Base-by-base conservation (phyloP, 1,139 yeast species). In the Sugiyamaella xylanicola region DNA sequence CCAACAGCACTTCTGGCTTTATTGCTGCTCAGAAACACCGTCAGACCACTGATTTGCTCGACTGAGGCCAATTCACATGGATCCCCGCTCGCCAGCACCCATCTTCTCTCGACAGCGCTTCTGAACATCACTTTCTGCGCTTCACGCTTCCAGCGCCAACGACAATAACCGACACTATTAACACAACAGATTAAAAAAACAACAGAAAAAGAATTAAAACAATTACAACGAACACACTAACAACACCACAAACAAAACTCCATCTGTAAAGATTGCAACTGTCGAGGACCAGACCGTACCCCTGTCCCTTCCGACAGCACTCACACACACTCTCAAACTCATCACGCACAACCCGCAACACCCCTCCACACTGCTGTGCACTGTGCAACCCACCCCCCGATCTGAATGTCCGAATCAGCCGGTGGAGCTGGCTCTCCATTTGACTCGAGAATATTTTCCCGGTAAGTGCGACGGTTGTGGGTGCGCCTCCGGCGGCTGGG, bases 341-440 rank as follows among this genome's bases (percentile, higher is more conserved):
- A 9, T 25, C 29, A 5, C 29, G 5, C 8, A 25, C 29, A 5
- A 25, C 29, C 29, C 29, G 8, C 29, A n/a, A n/a, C 29, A 25
- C 29, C 29, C 29, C 8, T 5, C 29, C 29, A 25, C 29, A 25
- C 29, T n/a, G n/a, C n/a, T n/a, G n/a, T n/a, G n/a, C n/a, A n/a
- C n/a, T n/a, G n/a, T n/a, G n/a, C n/a, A n/a, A n/a, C n/a, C 5
- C 29, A 5, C 29, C 29, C 29, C 29, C 29, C 9, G 29, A 25
- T 25, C 37, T 35, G 47, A 47, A 49, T 45, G 51, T 50, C 59
- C 54, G 60, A 60, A 55, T 56, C 64, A 44, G 59, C 60, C 59
- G 51, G 61, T 56, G 66, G 66, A 59, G 63, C 66, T 52, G 65
- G 65, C 46, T 56, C 66, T 60, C 66, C 66, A 40, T 62, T 58